Base-by-base conservation (phyloP, 148 eudicot genomes). In the Oxyria digyna region DNA sequence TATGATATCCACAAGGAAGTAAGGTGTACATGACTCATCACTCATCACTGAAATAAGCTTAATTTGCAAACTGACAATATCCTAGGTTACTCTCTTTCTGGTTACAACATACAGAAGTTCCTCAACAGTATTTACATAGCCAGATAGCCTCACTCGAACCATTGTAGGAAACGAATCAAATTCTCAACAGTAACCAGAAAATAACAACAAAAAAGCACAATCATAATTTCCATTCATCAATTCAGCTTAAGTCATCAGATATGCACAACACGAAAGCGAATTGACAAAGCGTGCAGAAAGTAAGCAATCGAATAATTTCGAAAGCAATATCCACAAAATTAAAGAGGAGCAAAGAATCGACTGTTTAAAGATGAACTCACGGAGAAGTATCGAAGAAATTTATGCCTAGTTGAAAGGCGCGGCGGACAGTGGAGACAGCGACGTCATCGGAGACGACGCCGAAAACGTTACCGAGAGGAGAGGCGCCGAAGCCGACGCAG, bases 361-460 rank as follows among this genome's bases (percentile, higher is more conserved):
- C 23, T 21, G 57, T 50, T 50, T 8, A 23, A 54, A 38, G 41
- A 38, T 38, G 41, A 38, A 7, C 76, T 49, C 80, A 94, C 98
- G 99, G 99, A 12, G 97, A 94, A 41, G 97, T 94, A 72, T 94
- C 99, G 74, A 94, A 94, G 81, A 91, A 91, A 69, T 94, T 94
- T 81, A 94, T 85, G 67, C 99, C 99, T 55, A 71, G 84, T 35
- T 74, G 74, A 54, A 94, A 79, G 15, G 99, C 99, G 18, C 69
- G 62, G 42, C 78, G 69, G 72, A 94, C 96, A 75, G 96, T 62
- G 77, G 87, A 81, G 63, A 82, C 66, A 68, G 99, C 96, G 65
- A 82, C 87, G 20, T 85, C 75, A 0, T 85, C 87, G 68, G 93
- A 82, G 33, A 91, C 87, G 1, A 80, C 75, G 29, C 97, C 99